These are phyloP conservation scores for Lithocarpus polystachyus DNA, from an alignment of 306 rosid genomes.

Conservation along the genomic window DNA sequence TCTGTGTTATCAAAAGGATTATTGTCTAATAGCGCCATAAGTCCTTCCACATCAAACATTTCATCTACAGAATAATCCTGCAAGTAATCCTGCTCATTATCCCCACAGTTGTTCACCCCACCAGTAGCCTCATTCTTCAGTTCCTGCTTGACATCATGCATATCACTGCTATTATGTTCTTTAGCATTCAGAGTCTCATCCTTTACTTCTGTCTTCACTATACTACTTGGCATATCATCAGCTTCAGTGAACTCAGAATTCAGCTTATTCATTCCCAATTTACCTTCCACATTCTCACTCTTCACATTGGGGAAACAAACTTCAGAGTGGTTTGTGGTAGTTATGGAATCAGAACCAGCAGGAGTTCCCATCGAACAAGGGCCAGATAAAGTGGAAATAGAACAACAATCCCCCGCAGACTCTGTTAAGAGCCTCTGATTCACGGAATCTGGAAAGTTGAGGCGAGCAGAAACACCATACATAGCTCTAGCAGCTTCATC, in stretches of 20 bases:
- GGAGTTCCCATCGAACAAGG: slow-evolving; percentile 42
- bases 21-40: slow-evolving; percentile 39
- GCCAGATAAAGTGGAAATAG: slow-evolving; percentile 31
- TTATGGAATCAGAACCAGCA: slow-evolving; percentile 40
- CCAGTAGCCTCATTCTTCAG: background rate
- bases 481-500: slow-evolving; percentile 93
- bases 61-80: slow-evolving; percentile 49
- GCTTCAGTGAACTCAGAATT: slow-evolving; percentile 18
- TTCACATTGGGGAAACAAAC: slow-evolving; percentile 22
- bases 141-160: background rate
- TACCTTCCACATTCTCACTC: slow-evolving; percentile 26
- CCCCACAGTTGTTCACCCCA: background rate
- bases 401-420: background rate
- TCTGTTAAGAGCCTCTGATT: too few species aligned
- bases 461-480: slow-evolving; percentile 80
- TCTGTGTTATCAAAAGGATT: slow-evolving; percentile 24
- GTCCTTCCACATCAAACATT: slow-evolving; percentile 60
- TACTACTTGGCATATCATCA: slow-evolving; percentile 15
- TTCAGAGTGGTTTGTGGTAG: slow-evolving; percentile 57
- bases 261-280: slow-evolving; percentile 4
- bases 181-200: slow-evolving; percentile 22
- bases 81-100: slow-evolving; percentile 20
- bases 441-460: slow-evolving; percentile 50
- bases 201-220: slow-evolving; percentile 29
- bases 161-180: slow-evolving; percentile 32